Conservation (phyloP, 805 yeast species). For the Saccharomyces paradoxus region DNA sequence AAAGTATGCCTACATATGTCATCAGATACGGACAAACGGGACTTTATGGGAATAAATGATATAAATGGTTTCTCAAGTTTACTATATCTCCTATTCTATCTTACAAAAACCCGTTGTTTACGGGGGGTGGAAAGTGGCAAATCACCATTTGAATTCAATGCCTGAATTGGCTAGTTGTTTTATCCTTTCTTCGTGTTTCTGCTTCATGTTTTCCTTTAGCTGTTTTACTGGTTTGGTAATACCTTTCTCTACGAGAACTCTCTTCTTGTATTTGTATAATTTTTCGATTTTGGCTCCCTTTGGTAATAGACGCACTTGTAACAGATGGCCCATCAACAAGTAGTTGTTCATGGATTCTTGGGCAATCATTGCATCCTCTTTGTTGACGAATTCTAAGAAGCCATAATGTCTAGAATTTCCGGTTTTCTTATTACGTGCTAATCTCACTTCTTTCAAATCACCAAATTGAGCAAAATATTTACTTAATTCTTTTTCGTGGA, state of each 20-base stretch:
- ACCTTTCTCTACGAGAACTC: constrained; percentile 26
- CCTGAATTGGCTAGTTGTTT: constrained; percentile 31
- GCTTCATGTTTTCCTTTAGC: constrained; percentile 27
- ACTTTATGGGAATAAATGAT: background rate
- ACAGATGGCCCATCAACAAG: constrained; percentile 75
- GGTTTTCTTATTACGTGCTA: constrained; percentile 82
- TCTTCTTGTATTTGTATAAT: constrained; percentile 30
- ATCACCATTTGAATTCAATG: constrained; percentile 31
- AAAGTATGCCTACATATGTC: background rate
- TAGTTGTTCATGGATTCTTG: constrained; percentile 96
- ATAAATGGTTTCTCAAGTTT: background rate
- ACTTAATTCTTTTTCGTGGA: constrained; percentile 68
- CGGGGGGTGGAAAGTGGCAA: background rate
- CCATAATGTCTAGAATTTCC: constrained; percentile 91
- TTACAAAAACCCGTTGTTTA: background rate
- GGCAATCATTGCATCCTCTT: constrained; percentile 77
- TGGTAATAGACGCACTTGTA: constrained; percentile 52
- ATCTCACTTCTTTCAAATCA: constrained; percentile 61
- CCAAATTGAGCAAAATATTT: constrained; percentile 90
- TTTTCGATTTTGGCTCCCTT: constrained; percentile 40
- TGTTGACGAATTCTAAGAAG: constrained; percentile 70
- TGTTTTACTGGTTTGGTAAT: constrained; percentile 26
- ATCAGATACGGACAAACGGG: background rate
- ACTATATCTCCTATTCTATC: background rate
- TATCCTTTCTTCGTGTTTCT: constrained; percentile 30